Evolutionary conservation across 805 yeast genomes (phyloP), one percentile per base, ranked within the genome.

Genomic region (Sugiyamaella marilandica): DNA sequence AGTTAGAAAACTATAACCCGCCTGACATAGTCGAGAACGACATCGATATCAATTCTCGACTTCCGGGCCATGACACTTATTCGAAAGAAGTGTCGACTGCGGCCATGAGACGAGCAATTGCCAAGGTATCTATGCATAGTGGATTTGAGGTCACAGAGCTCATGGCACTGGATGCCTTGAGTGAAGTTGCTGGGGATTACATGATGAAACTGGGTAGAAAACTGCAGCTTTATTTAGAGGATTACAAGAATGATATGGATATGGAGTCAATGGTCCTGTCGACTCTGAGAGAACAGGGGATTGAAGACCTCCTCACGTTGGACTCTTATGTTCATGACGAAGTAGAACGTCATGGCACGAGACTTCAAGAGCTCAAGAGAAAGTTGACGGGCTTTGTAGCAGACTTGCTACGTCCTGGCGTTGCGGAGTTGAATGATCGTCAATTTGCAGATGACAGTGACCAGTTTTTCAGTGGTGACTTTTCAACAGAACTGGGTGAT

Each of bases 381-480:
- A 87, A 87, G 59, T 70, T 94, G 52, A 82, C 87, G 10, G 70
- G 71, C 36, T 87, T 90, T 65, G 73, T 94, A 61, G 87, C 84
- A 55, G 95, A 87, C 29, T 71, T 91, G 54, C 74, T 94, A 51
- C 77, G 97, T 53, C 99, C 99, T 1, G 80, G 82, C 1, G 58
- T 79, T 26, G 69, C 65, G 32, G 89, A 85, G 55, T 71, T 84
- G 58, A 83, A 79, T 49, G 98, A 91, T 63, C 77, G 79, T 50
- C 85, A 82, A 58, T 94, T 94, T 67, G 82, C 74, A 36, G 99
- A 95, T 65, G 87, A 89, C 62, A 85, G 96, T 62, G 97, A 94
- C 58, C 96, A 92, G 68, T 94, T 91, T 65, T 70, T 92, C 59
- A 86, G 94, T 31, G 99, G 99, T 53, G 97, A 91, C 63, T 94